These are phyloP conservation scores for Furculomyces boomerangus DNA, from an alignment of 371 early-diverging fungal species.

Conservation along the genomic window DNA sequence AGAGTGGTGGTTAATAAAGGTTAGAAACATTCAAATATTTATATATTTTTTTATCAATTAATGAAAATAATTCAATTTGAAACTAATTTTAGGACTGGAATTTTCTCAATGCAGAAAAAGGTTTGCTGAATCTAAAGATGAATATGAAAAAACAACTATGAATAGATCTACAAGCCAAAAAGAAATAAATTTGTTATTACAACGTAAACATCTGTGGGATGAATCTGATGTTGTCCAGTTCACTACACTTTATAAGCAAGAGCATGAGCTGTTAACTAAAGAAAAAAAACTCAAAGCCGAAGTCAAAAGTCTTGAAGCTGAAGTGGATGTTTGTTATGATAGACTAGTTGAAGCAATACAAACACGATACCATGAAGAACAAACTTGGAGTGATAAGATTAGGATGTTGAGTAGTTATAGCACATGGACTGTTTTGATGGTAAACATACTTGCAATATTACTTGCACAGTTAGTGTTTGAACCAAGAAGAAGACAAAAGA, in stretches of 20 bases:
- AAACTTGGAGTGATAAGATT: constrained; percentile 94
- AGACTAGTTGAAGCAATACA: constrained; percentile 49
- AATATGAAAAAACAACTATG: constrained; percentile 48
- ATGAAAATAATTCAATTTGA: too few relatives aligned
- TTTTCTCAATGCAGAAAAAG: constrained; percentile 33
- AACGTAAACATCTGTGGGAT: constrained; percentile 72
- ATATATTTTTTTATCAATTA: too few relatives aligned
- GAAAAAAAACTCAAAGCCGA: constrained; percentile 38
- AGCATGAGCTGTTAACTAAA: constrained; percentile 48
- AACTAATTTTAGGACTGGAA: constrained; percentile 35
- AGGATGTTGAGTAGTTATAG: constrained; percentile 71
- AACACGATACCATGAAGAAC: constrained; percentile 75
- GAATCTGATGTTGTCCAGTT: constrained; percentile 71
- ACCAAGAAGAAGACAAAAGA: constrained; percentile 46
- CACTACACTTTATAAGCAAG: constrained; percentile 66
- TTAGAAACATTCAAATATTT: too few relatives aligned
- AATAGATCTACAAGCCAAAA: constrained; percentile 57
- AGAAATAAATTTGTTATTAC: constrained; percentile 70
- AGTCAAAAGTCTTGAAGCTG: constrained; percentile 36
- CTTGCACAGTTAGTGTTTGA: constrained; percentile 60
- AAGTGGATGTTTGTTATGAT: constrained; percentile 51
- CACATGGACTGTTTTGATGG: constrained; percentile 56
- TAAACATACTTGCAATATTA: constrained; percentile 53
- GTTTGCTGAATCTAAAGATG: constrained; percentile 42
- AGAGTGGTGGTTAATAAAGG: constrained; percentile 31